These are phyloP conservation scores for Linum trigynum DNA, from an alignment of 345 rosid genomes.

Conservation along the genomic window DNA sequence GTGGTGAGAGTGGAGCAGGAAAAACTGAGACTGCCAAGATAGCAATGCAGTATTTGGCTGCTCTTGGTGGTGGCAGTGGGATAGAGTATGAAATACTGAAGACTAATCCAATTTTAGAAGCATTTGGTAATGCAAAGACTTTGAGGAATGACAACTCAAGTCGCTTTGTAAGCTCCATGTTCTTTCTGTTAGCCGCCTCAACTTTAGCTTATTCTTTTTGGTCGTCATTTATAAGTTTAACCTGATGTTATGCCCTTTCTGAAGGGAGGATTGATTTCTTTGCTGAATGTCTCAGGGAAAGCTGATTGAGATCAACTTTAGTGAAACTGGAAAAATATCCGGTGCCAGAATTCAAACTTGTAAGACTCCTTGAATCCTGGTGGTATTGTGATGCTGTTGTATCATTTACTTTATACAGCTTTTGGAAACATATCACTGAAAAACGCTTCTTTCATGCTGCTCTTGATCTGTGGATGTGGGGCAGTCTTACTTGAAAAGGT, in stretches of 20 bases:
- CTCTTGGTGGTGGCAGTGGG: constrained; percentile 99
- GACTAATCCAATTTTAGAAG: constrained; percentile 97
- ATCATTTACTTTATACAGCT: constrained; percentile 5
- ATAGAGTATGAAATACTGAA: constrained; percentile 92
- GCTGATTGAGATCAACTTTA: constrained; percentile 89
- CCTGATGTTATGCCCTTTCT: constrained; percentile 2
- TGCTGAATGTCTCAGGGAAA: constrained; percentile 64
- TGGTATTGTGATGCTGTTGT: constrained; percentile 4
- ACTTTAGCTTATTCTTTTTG: background rate
- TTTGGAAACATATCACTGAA: constrained; percentile 22
- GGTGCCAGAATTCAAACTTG: constrained; percentile 98
- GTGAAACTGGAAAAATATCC: constrained; percentile 93
- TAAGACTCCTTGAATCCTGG: constrained; percentile 35
- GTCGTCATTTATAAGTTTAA: background rate
- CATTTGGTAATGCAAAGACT: constrained; percentile 98
- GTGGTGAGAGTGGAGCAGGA: constrained; percentile 99
- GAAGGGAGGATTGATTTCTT: constrained; percentile 16
- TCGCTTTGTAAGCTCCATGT: constrained; percentile 77
- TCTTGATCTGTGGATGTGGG: constrained; percentile 19
- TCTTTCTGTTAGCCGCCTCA: constrained; percentile 6
- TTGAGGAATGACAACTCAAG: constrained; percentile 94
- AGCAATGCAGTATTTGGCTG: constrained; percentile 99
- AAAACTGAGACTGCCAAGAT: constrained; percentile 99
- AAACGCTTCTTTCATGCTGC: constrained; percentile 17
- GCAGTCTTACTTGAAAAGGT: constrained; percentile 99